Conservation (phyloP, 805 yeast species). For the Candida incommunis region DNA sequence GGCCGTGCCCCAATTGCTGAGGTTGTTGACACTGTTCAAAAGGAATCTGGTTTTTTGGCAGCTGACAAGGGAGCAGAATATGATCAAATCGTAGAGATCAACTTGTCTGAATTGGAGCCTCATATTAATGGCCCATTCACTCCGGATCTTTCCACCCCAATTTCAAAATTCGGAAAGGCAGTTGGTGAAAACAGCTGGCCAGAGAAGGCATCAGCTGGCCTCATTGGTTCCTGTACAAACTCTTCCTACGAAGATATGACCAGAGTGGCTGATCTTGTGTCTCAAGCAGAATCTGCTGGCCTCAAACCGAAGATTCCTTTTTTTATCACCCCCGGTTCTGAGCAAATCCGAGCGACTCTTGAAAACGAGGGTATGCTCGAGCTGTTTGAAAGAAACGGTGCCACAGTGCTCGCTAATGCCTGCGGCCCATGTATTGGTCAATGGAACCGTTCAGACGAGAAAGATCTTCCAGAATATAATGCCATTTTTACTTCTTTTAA, state of each 20-base stretch:
- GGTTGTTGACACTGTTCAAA: constrained; percentile 51
- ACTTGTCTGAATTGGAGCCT: constrained; percentile 80
- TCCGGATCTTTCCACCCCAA: constrained; percentile 91
- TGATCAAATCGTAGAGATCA: constrained; percentile 84
- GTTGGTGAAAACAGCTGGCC: constrained; percentile 79
- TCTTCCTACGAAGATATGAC: constrained; percentile 98
- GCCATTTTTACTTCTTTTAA: constrained; percentile 94
- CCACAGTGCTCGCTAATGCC: constrained; percentile 87
- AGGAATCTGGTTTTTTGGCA: constrained; percentile 43
- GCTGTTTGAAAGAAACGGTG: constrained; percentile 76
- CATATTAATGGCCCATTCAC: constrained; percentile 97
- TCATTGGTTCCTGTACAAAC: constrained; percentile 97
- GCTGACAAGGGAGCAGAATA: constrained; percentile 86
- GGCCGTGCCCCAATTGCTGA: constrained; percentile 72
- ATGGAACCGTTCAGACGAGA: constrained; percentile 70
- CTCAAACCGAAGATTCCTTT: constrained; percentile 82
- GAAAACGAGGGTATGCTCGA: constrained; percentile 86
- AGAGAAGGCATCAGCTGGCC: constrained; percentile 69
- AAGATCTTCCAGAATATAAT: constrained; percentile 57
- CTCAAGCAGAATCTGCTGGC: constrained; percentile 77
- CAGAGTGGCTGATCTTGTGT: constrained; percentile 80
- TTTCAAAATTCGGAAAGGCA: constrained; percentile 63
- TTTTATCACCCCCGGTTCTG: constrained; percentile 96
- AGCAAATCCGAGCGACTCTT: constrained; percentile 93
- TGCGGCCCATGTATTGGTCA: constrained; percentile 99